These are phyloP conservation scores for Fraxinus paxiana DNA, from an alignment of 305 asterid species.

Conservation along the genomic window DNA sequence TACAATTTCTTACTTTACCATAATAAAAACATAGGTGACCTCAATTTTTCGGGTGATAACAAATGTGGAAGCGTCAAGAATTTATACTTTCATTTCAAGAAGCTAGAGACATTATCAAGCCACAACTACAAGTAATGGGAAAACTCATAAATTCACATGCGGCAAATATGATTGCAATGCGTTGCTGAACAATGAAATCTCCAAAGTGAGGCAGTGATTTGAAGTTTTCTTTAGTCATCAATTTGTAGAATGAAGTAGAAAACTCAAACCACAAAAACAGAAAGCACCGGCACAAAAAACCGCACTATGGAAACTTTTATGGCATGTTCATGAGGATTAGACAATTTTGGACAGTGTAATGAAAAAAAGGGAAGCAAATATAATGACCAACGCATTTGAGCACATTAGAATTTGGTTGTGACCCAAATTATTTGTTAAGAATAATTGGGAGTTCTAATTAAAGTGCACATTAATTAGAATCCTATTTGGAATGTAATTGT, in stretches of 20 bases:
- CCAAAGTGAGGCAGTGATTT: not conserved
- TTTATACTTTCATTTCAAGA: not conserved
- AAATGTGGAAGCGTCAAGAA: not conserved
- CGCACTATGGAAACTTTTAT: not conserved
- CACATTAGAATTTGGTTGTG: too few relatives aligned
- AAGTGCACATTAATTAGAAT: too few relatives aligned
- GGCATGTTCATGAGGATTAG: not conserved
- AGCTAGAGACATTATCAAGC: not conserved
- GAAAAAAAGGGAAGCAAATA: not conserved
- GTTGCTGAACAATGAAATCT: not conserved
- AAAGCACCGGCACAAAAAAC: not conserved
- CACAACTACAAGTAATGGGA: not conserved
- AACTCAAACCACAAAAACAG: not conserved
- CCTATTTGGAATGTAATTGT: too few relatives aligned
- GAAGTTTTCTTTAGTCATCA: not conserved
- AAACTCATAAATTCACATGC: not conserved
- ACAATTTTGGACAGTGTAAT: not conserved
- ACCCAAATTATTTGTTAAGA: too few relatives aligned
- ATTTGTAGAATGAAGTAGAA: not conserved
- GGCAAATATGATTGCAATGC: not conserved
- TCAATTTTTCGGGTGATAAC: not conserved
- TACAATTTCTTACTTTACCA: too few relatives aligned
- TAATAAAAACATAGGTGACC: not conserved
- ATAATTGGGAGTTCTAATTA: too few relatives aligned
- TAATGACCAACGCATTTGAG: too few relatives aligned